Evolutionary conservation across 1,139 yeast species (phyloP).

Genomic region (Sugiyamaella neomexicana): DNA sequence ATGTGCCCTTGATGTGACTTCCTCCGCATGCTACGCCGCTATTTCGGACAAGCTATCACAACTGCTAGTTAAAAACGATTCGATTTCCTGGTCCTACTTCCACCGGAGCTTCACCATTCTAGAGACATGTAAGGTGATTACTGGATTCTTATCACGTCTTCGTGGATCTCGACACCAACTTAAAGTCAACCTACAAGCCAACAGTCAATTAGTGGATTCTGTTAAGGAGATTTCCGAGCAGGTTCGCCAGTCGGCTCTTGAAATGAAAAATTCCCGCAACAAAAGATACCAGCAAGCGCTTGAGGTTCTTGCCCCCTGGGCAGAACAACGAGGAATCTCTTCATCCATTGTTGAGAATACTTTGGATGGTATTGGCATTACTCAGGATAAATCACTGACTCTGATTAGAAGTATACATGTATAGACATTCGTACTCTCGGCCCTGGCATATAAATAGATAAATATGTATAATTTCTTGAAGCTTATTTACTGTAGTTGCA

Average conservation of each 20-base stretch:
- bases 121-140: conserved; percentile 35
- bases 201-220: conserved; percentile 20
- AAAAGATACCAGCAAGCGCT: conserved; percentile 19
- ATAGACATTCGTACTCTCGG: neutral
- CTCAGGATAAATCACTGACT: conserved; percentile 27
- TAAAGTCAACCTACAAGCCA: conserved; percentile 22
- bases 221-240: conserved; percentile 18
- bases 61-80: too few relatives aligned
- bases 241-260: conserved; percentile 26
- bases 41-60: conserved; percentile 17
- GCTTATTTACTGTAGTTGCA: conserved; percentile 21
- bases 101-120: conserved; percentile 36
- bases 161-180: conserved; percentile 27
- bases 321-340: conserved; percentile 24
- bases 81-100: conserved; percentile 34
- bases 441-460: neutral
- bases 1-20: conserved; percentile 22
- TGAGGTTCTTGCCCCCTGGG: conserved; percentile 30
- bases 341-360: conserved; percentile 29
- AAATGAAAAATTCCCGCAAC: conserved; percentile 26
- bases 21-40: conserved; percentile 20
- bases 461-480: conserved; percentile 3
- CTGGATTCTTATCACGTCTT: conserved; percentile 29
- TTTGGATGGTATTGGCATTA: conserved; percentile 29
- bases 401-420: conserved; percentile 17